Evolutionary conservation across 192 early-diverging fungal genomes (phyloP), one percentile per base, ranked within the genome.

Genomic region (Jimgerdemannia lactiflua): DNA sequence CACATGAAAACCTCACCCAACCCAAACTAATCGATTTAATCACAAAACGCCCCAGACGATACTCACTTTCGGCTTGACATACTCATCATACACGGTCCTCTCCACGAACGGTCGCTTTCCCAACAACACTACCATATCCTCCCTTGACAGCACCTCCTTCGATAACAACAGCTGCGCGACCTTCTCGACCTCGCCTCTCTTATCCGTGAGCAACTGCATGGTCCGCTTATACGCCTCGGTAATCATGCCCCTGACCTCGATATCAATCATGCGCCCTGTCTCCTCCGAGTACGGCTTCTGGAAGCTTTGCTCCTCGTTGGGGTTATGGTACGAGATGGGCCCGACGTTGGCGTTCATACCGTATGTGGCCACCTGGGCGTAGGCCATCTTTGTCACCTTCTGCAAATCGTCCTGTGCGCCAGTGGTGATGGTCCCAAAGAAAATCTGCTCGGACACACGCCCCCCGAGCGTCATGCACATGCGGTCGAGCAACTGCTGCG

Each of bases 361-460:
- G 79, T 97, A 99, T 43, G 90, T 91, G 63, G 95, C 88, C 19
- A 99, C 91, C 82, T 96, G 95, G 8, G 95, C 95, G 82, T 99
- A 99, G 14, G 98, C 98, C 91, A 95, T 92, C 82, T 93, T 94
- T 17, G 96, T 98, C 14, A 99, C 96, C 82, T 97, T 97, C 80
- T 98, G 91, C 76, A 99, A 84, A 86, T 99, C 98, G 78, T 99
- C 98, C n/a, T 91, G 91, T 3, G 98, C 98, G 49, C 98, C 98
- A 3, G 96, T 97, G n/a, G 98, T 98, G 67, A 99, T 91, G 4
- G 91, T 88, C 20, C 89, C 83, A 83, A 99, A 99, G 84, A 99
- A 97, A 73, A 99, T 92, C 78, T 94, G 83, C 83, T 98, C 98
- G 3, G 95, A 90, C 11, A 91, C 93, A 63, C 93, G 91, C 0